Percentiles rank a stretch among this genome's conserved stretches.
phyloP scores from a whole-genome alignment of 176 grass and related monocot species.

The Oryza australiensis region DNA sequence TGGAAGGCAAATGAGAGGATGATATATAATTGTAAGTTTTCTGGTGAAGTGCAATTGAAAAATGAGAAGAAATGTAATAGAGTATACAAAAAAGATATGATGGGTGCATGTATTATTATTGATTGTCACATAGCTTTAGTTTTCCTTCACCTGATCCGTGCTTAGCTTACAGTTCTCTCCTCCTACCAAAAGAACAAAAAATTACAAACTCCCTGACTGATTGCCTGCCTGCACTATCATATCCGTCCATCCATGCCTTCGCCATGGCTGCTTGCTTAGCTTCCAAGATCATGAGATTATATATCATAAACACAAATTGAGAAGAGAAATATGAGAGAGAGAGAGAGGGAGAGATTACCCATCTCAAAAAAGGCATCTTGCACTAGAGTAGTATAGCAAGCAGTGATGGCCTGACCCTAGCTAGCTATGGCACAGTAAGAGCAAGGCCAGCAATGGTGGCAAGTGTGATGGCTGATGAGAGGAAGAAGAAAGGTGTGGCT shows the following conservation, averaged over 20 bases:
- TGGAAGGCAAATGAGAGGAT: background rate
- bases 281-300: slow-evolving; percentile 28
- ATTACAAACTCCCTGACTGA: slow-evolving; percentile 18
- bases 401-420: slow-evolving; percentile 31
- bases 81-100: slow-evolving; percentile 4
- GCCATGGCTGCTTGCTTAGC: background rate
- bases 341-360: slow-evolving; percentile 15
- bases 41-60: background rate
- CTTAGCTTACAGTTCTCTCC: slow-evolving; percentile 52
- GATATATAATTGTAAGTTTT: background rate
- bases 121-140: slow-evolving; percentile 31
- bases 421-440: slow-evolving; percentile 12
- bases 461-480: background rate
- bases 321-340: background rate
- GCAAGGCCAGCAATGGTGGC: background rate
- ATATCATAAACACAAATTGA: background rate
- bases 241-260: background rate
- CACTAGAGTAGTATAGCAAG: slow-evolving; percentile 8
- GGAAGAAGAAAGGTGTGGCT: slow-evolving; percentile 19
- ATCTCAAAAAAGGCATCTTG: slow-evolving; percentile 32
- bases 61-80: background rate
- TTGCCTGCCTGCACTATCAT: background rate
- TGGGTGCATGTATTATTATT: slow-evolving; percentile 43
- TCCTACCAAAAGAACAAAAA: slow-evolving; percentile 32
- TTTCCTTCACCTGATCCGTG: slow-evolving; percentile 30